Evolutionary conservation across 176 grass and related monocot species (phyloP), one percentile per base, ranked within the genome.

Genomic region (Zea luxurians): DNA sequence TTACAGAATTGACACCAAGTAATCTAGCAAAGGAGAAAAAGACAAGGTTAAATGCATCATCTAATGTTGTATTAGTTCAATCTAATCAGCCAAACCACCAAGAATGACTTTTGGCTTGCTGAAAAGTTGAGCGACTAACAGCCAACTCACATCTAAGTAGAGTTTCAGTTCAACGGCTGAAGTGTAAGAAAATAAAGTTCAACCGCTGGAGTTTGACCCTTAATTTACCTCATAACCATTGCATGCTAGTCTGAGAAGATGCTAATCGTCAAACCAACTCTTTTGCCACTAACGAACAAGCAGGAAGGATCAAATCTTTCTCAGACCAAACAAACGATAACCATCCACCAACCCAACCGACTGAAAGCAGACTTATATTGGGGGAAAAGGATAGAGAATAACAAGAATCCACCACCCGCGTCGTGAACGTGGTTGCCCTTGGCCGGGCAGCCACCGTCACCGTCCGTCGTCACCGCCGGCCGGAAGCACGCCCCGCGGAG

Each of bases 381-480:
- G 4, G 4, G 4, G 4, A 20, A 74, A 47, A 43, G 4, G 27
- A 8, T 15, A 3, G 57, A 76, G 43, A 8, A 42, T 6, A 40
- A 61, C 38, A 64, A 60, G 66, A 65, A 44, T 65, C 15, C 49
- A 54, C 55, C 2, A 97, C 93, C 90, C 86, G 93, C 75, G 75
- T 92, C 90, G 68, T 90, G 87, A 68, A 92, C 87, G 13, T 90
- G 79, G 76, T 87, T 88, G 64, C 62, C 62, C 73, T 97, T 97
- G 43, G 88, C 75, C 11, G 83, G n/a, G n/a, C 74, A 73, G 63
- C 40, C 2, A 40, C 38, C 38, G 4, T 60, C 52, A 21, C 6
- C 53, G 13, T 35, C 71, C 12, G 35, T 52, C 10, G 74, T 41
- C 10, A 69, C 37, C 20, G 66, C 37, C 2, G 87, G 79, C 5